A percentile compares a stretch with the other conserved stretches of the same genome.
Conservation (phyloP, 306 rosid genomes). For the Casuarina equisetifolia region DNA sequence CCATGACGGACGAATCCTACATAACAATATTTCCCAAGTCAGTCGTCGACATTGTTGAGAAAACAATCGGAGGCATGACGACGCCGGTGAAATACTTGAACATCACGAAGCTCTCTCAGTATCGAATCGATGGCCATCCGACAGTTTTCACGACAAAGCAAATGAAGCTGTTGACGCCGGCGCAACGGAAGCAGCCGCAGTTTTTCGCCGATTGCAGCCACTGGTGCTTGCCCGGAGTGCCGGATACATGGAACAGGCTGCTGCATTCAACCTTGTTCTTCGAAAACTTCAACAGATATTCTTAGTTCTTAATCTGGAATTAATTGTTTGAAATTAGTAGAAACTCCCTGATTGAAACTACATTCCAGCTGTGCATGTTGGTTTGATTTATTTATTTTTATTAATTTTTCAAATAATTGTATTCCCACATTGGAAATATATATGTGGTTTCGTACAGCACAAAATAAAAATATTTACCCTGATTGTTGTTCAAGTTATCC, state of each 20-base stretch:
- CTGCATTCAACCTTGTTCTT: conserved; percentile 25
- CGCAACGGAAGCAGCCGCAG: conserved; percentile 4
- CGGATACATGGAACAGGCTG: conserved; percentile 53
- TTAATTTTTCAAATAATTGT: too few species aligned
- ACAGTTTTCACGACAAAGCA: conserved; percentile 19
- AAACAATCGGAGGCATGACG: conserved; percentile 29
- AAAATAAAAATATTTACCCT: too few species aligned
- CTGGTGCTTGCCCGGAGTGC: conserved; percentile 54
- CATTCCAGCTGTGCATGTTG: too few species aligned
- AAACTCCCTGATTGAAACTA: too few species aligned
- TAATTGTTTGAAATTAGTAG: too few species aligned
- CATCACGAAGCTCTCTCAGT: conserved; percentile 36
- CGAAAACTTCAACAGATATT: conserved; percentile 9
- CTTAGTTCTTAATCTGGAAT: conserved; percentile 10
- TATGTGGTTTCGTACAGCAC: too few species aligned
- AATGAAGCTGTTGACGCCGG: conserved; percentile 19
- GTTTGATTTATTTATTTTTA: too few species aligned
- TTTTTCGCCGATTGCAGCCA: conserved; percentile 40
- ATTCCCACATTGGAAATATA: too few species aligned
- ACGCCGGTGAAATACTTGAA: conserved; percentile 41
- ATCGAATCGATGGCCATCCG: conserved; percentile 42
- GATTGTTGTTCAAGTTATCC: too few species aligned
- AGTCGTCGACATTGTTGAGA: conserved; percentile 25
- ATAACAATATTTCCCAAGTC: conserved; percentile 5
- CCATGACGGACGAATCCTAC: conserved; percentile 24